Evolutionary conservation across 2,329 filamentous ascomycete genomes (phyloP).

Genomic region (Blumeria hordei): DNA sequence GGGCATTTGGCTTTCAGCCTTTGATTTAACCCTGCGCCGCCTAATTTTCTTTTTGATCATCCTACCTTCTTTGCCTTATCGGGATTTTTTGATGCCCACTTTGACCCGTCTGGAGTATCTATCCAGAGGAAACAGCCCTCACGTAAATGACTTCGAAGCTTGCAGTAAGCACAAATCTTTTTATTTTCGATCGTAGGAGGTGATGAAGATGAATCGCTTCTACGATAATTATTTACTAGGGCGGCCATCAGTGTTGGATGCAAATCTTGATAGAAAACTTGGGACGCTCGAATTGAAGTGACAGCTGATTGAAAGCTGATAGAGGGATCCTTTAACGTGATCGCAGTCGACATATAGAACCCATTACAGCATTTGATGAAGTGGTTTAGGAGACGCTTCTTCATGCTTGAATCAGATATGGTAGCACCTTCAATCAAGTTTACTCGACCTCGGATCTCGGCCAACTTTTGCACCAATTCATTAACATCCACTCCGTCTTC

Average conservation of each 20-base stretch:
- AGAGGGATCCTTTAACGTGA: not conserved
- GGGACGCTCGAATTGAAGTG: not conserved
- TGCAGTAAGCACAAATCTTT: not conserved
- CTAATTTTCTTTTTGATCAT: not conserved
- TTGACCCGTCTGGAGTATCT: not conserved
- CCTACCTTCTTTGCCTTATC: not conserved
- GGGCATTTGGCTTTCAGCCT: not conserved
- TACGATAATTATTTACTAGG: not conserved
- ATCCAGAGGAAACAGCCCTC: not conserved
- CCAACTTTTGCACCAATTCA: not conserved
- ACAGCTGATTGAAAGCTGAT: not conserved
- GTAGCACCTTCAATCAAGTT: not conserved
- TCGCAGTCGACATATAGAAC: not conserved
- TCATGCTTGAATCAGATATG: not conserved
- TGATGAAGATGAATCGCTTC: not conserved
- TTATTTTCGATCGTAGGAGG: not conserved
- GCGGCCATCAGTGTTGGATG: not conserved
- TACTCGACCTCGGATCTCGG: not conserved
- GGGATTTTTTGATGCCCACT: not conserved
- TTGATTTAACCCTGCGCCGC: not conserved
- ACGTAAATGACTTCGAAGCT: not conserved
- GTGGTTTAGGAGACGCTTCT: not conserved
- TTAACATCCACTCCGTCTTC: not conserved
- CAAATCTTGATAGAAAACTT: not conserved
- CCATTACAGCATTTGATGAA: slow-evolving; percentile 1